Base-by-base conservation (phyloP, 805 yeast species). In the Scheffersomyces ergatensis region DNA sequence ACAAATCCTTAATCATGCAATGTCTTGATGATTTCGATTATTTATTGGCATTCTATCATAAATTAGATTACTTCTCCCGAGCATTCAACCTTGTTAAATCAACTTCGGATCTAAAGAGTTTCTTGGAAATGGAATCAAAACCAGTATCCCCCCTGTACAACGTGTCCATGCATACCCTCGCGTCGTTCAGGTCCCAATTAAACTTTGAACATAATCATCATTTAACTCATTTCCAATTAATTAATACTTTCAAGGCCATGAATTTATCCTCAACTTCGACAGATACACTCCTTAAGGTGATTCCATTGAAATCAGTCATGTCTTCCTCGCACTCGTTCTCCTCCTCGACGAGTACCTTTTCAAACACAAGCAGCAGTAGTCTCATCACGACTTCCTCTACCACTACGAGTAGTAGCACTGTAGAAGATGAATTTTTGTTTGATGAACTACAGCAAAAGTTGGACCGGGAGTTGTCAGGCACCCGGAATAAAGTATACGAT, bases 401-500 rank as follows among this genome's bases (percentile, higher is more conserved):
- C 6, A 21, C 6, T 9, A 9, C 9, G 9, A 26, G 14, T 26
- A 9, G 14, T 5, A 26, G 5, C 5, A 13, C 14, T 26, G 13
- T 11, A 14, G 32, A 29, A 29, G 62, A 59, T 25, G 48, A 49
- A 27, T 20, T 54, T 45, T 21, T 44, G 57, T 21, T 62, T 60
- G 40, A 65, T 21, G 54, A 44, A 25, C 46, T 52, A 14, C 60
- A 50, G 43, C 48, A 46, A 35, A 48, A 44, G 15, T 38, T 58
- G 34, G 60, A 53, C 38, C 44, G 51, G 20, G 60, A 56, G 37
- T 50, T 56, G 38, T 50, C 54, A n/a, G 62, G 57, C 4, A 50
- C 49, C 24, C 42, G 47, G 29, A 54, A 53, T 34, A 53, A 57
- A 42, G 47, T 57, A 25, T 62, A 58, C 42, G 61, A 62, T 40